Conservation (phyloP, 2,329 filamentous ascomycete genomes). For the Epichloe uncinata region DNA sequence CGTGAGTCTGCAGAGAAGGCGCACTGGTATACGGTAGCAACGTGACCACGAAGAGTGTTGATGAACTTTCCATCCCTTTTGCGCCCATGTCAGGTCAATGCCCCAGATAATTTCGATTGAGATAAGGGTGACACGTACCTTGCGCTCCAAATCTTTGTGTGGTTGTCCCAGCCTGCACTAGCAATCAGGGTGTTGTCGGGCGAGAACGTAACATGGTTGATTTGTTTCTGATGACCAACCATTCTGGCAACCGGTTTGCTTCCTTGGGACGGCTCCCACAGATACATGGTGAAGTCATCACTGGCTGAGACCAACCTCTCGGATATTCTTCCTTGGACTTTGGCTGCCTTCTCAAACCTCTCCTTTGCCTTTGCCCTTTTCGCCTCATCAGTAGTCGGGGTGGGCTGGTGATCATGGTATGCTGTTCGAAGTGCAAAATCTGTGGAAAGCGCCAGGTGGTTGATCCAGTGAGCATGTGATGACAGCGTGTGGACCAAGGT, state of each 20-base stretch:
- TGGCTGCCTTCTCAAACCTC: conserved; percentile 76
- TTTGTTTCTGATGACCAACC: conserved; percentile 90
- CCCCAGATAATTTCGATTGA: neutral
- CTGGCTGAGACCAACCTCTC: conserved; percentile 83
- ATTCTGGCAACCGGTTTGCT: conserved; percentile 80
- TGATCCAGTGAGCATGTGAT: conserved; percentile 87
- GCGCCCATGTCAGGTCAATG: neutral
- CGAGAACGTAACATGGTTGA: conserved; percentile 91
- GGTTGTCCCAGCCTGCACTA: conserved; percentile 84
- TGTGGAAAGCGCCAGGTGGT: conserved; percentile 85
- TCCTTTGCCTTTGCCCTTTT: conserved; percentile 64
- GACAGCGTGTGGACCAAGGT: conserved; percentile 67
- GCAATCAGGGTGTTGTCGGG: conserved; percentile 81
- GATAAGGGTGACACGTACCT: conserved; percentile 29
- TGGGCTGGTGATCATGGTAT: conserved; percentile 68
- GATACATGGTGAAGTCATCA: conserved; percentile 92
- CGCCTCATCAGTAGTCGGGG: conserved; percentile 55
- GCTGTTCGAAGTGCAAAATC: conserved; percentile 79
- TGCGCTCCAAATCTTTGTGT: conserved; percentile 83
- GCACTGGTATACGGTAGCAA: conserved; percentile 80
- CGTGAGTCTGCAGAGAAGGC: conserved; percentile 86
- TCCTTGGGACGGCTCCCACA: conserved; percentile 73
- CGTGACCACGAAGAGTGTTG: conserved; percentile 77
- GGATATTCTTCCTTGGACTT: conserved; percentile 58
- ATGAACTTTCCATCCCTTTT: conserved; percentile 60